Percentiles rank a stretch among this genome's conserved stretches.
phyloP scores from a whole-genome alignment of 257 asterid genomes.

The Catharanthus roseus region DNA sequence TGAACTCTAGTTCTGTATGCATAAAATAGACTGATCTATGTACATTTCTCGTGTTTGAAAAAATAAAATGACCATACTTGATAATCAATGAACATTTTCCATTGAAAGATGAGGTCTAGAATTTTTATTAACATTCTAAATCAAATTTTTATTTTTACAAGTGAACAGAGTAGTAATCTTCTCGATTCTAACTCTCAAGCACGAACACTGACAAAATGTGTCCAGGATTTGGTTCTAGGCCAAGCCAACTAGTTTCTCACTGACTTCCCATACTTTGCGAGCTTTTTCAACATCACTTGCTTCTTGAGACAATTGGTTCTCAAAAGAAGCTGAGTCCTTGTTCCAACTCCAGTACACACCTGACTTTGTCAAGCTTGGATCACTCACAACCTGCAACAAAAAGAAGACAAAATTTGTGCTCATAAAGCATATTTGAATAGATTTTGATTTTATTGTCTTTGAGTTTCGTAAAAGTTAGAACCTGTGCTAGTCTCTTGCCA shows the following conservation, averaged over 20 bases:
- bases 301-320: conserved; percentile 79
- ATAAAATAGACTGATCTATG: not conserved
- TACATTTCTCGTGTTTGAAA: not conserved
- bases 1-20: conserved; percentile 40
- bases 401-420: not conserved
- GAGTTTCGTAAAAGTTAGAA: too few species aligned
- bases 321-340: conserved; percentile 80
- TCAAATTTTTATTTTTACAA: conserved; percentile 12
- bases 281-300: conserved; percentile 84
- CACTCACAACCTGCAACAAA: conserved; percentile 67
- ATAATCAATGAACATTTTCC: too few species aligned
- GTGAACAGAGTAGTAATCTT: not conserved
- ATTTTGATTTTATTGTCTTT: too few species aligned
- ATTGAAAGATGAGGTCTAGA: conserved; percentile 5
- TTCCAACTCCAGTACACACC: conserved; percentile 99
- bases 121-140: conserved; percentile 12
- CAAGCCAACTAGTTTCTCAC: conserved; percentile 86
- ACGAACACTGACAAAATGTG: not conserved
- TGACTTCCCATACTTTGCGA: conserved; percentile 79
- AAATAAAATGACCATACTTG: not conserved
- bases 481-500: conserved; percentile 94
- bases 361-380: conserved; percentile 90
- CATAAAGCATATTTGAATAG: not conserved
- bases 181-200: conserved; percentile 6
- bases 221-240: conserved; percentile 18